These are phyloP conservation scores for Neopestalotiopsis sp. DNA, from an alignment of 2,329 filamentous ascomycete species.

Conservation along the genomic window DNA sequence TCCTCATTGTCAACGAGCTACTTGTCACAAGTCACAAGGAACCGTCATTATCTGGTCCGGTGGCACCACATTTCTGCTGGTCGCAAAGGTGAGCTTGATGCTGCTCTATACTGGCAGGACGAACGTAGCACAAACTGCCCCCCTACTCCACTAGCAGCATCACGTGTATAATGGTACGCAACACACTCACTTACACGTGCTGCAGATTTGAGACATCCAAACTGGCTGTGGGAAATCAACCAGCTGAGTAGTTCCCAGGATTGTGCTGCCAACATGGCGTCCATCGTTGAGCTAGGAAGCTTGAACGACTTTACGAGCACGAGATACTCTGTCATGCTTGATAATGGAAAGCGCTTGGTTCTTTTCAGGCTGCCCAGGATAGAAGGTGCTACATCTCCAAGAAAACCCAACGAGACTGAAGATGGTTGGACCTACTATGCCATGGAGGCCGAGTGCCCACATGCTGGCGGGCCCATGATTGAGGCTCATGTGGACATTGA, in stretches of 20 bases:
- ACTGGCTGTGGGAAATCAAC: not conserved
- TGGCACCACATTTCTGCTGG: not conserved
- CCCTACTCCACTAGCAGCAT: not conserved
- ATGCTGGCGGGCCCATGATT: constrained; percentile 50
- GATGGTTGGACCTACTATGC: constrained; percentile 51
- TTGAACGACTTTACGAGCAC: constrained; percentile 41
- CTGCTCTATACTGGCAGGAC: not conserved
- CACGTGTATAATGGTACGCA: not conserved
- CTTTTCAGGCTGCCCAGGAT: constrained; percentile 50
- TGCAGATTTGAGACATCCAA: not conserved
- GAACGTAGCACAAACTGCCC: not conserved
- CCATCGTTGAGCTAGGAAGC: constrained; percentile 32
- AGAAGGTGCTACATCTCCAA: constrained; percentile 32
- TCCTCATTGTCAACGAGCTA: not conserved
- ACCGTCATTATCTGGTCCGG: not conserved
- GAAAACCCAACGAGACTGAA: constrained; percentile 33
- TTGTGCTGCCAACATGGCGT: constrained; percentile 26
- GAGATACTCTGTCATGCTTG: constrained; percentile 47
- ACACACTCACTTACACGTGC: not conserved
- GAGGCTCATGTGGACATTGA: constrained; percentile 52
- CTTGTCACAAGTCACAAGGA: not conserved
- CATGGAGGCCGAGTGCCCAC: constrained; percentile 53
- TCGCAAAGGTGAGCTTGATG: not conserved
- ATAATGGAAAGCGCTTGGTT: constrained; percentile 48
- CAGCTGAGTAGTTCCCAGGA: not conserved